These are phyloP conservation scores for Trichoderma atrobrunneum DNA, from an alignment of 2,329 filamentous ascomycete species.

Conservation along the genomic window DNA sequence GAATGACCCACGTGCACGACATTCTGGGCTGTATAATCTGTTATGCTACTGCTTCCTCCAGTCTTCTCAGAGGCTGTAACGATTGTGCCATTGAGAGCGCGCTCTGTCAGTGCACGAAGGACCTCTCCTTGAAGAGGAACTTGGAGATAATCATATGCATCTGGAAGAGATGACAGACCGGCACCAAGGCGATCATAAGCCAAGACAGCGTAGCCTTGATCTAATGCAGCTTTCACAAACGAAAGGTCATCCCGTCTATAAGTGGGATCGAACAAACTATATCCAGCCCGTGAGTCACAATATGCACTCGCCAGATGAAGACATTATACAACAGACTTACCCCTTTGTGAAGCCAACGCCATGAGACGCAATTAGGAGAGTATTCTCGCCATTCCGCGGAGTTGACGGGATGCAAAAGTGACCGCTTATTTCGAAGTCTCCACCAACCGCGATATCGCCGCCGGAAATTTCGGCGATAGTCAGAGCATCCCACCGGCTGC, in stretches of 20 bases:
- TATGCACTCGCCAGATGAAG: not conserved
- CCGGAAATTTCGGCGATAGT: not conserved
- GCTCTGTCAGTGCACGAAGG: not conserved
- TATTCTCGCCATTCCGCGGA: not conserved
- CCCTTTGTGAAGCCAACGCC: not conserved
- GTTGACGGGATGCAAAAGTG: not conserved
- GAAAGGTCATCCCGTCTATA: not conserved
- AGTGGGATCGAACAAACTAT: not conserved
- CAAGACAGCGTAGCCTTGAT: not conserved
- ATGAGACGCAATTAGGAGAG: not conserved
- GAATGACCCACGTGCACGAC: not conserved
- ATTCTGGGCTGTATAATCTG: not conserved
- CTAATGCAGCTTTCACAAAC: not conserved
- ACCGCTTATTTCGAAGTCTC: not conserved
- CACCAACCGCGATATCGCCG: not conserved
- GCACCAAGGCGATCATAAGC: not conserved
- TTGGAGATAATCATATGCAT: not conserved
- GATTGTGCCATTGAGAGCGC: not conserved
- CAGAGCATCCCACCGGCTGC: not conserved
- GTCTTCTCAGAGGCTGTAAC: not conserved
- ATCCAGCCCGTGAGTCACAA: not conserved
- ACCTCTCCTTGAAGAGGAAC: not conserved
- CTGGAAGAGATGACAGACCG: not conserved
- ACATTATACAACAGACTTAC: not conserved
- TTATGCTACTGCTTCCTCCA: not conserved